These are phyloP conservation scores for Theileria annulata DNA, from an alignment of 169 alveolate species.

Conservation along the genomic window DNA sequence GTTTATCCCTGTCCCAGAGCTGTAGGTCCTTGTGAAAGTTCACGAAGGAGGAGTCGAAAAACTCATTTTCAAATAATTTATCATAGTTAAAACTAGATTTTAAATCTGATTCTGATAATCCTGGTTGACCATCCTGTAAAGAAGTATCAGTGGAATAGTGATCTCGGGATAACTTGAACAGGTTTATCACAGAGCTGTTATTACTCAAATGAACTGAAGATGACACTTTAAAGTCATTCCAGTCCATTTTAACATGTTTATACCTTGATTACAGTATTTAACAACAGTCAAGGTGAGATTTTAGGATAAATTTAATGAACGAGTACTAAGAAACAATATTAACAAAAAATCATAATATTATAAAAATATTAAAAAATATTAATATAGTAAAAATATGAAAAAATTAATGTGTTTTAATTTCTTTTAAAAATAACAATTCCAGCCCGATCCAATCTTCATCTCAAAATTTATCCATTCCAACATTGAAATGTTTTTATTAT, in stretches of 20 bases:
- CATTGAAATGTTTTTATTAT: too few relatives aligned
- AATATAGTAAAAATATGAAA: too few relatives aligned
- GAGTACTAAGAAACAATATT: too few relatives aligned
- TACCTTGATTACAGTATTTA: neutral
- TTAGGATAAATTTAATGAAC: too few relatives aligned
- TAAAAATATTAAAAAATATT: too few relatives aligned
- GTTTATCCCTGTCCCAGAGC: conserved; percentile 66
- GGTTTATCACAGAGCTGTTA: conserved; percentile 53
- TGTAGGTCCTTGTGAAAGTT: conserved; percentile 59
- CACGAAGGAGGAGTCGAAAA: neutral
- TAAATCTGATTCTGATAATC: conserved; percentile 1
- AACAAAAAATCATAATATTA: too few relatives aligned
- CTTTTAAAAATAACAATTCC: too few relatives aligned
- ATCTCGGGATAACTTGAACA: conserved; percentile 57
- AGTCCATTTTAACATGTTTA: conserved; percentile 35
- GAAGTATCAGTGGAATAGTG: too few relatives aligned
- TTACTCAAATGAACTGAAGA: conserved; percentile 43
- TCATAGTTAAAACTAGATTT: neutral
- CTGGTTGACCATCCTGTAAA: neutral
- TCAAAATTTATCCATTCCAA: too few relatives aligned
- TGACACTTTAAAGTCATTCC: conserved; percentile 48
- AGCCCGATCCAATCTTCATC: too few relatives aligned
- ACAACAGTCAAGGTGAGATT: too few relatives aligned
- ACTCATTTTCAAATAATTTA: conserved; percentile 6
- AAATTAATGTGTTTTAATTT: too few relatives aligned